Conservation (phyloP, 805 yeast genomes). For the Myxozyma lipomycoides region DNA sequence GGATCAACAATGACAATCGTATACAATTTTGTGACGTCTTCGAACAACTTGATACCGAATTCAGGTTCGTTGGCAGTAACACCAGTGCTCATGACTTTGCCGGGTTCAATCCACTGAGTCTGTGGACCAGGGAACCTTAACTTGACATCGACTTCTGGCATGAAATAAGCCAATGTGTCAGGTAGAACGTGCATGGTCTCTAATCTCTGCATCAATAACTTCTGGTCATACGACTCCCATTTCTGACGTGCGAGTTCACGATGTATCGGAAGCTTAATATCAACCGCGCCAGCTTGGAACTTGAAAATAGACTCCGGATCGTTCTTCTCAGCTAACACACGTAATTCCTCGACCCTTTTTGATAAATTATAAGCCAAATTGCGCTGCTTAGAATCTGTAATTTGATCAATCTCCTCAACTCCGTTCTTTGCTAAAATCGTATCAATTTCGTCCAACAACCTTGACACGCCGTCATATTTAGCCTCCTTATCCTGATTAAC, state of each 20-base stretch:
- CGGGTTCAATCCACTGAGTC: slow-evolving; percentile 71
- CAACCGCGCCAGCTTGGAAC: slow-evolving; percentile 52
- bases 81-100: slow-evolving; percentile 64
- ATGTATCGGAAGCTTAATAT: slow-evolving; percentile 74
- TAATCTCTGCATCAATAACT: slow-evolving; percentile 85
- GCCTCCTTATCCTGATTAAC: slow-evolving; percentile 41
- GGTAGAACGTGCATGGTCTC: slow-evolving; percentile 85
- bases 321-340: slow-evolving; percentile 59
- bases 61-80: slow-evolving; percentile 76
- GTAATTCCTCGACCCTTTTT: slow-evolving; percentile 33
- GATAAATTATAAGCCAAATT: slow-evolving; percentile 5
- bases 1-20: slow-evolving; percentile 84
- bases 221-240: slow-evolving; percentile 68
- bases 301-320: slow-evolving; percentile 83
- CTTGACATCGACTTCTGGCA: slow-evolving; percentile 71
- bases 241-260: slow-evolving; percentile 61
- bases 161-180: slow-evolving; percentile 86
- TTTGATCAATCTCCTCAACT: slow-evolving; percentile 1
- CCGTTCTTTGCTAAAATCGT: slow-evolving; percentile 4
- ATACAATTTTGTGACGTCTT: slow-evolving; percentile 52
- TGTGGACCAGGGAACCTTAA: slow-evolving; percentile 66
- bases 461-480: slow-evolving; percentile 16
- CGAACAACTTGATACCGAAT: slow-evolving; percentile 70
- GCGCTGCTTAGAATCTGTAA: slow-evolving; percentile 6
- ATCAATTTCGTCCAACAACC: slow-evolving; percentile 9